These are phyloP conservation scores for Tetracladium setigerum DNA, from an alignment of 495 filamentous ascomycete species.

Conservation along the genomic window DNA sequence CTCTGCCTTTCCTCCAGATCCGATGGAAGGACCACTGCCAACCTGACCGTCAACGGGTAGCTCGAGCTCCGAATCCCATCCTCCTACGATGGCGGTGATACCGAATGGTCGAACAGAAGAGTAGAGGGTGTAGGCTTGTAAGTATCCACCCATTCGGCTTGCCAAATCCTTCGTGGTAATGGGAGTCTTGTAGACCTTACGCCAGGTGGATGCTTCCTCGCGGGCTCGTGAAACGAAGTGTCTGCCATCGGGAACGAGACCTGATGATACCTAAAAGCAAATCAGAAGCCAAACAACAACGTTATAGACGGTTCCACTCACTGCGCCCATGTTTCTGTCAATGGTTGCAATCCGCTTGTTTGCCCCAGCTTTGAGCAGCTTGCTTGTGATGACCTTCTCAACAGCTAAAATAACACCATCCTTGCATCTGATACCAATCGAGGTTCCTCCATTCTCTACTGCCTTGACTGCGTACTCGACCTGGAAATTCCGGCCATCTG, in stretches of 20 bases:
- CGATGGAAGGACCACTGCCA: conserved; percentile 65
- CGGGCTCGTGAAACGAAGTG: conserved; percentile 92
- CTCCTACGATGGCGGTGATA: conserved; percentile 87
- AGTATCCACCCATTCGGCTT: conserved; percentile 85
- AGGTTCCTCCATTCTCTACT: conserved; percentile 96
- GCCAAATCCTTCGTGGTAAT: conserved; percentile 83
- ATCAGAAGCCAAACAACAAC: conserved; percentile 1
- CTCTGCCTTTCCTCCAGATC: conserved; percentile 71
- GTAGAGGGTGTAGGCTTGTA: conserved; percentile 96
- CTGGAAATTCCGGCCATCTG: conserved; percentile 98
- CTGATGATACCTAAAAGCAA: conserved; percentile 71
- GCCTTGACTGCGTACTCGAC: conserved; percentile 99
- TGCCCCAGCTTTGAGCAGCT: conserved; percentile 83
- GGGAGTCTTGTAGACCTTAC: conserved; percentile 80
- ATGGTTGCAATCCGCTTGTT: conserved; percentile 96
- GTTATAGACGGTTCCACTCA: conserved; percentile 37
- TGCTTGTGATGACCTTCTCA: conserved; percentile 93
- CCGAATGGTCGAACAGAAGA: conserved; percentile 93
- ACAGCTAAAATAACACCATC: conserved; percentile 94
- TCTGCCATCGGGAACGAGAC: conserved; percentile 87
- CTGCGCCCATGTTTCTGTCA: conserved; percentile 88
- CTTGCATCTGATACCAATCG: conserved; percentile 93
- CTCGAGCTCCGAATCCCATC: conserved; percentile 82
- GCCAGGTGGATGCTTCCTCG: conserved; percentile 86
- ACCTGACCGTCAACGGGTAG: conserved; percentile 79